A percentile compares a stretch with the other conserved stretches of the same genome.
Evolutionary conservation across 306 rosid species (phyloP).

Genomic region (Pachyrhizus erosus): DNA sequence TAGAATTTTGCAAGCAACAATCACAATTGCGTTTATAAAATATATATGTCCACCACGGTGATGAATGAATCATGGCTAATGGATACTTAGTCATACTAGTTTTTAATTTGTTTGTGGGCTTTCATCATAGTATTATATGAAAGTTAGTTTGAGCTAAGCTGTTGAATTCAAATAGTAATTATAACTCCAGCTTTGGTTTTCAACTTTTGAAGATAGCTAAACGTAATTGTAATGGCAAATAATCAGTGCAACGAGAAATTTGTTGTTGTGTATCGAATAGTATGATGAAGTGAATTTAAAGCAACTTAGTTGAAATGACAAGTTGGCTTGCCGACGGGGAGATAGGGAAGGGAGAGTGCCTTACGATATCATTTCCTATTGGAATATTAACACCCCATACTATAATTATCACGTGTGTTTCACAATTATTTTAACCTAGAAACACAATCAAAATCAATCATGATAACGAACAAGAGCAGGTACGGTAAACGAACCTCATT

Average conservation of each 20-base stretch:
- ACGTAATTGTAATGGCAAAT: conserved; percentile 40
- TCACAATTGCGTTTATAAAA: conserved; percentile 26
- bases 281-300: conserved; percentile 58
- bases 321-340: conserved; percentile 38
- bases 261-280: conserved; percentile 17
- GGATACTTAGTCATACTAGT: conserved; percentile 33
- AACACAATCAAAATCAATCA: conserved; percentile 16
- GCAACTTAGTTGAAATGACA: conserved; percentile 59
- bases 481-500: neutral
- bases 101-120: conserved; percentile 25
- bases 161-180: conserved; percentile 51
- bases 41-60: conserved; percentile 46
- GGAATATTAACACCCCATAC: conserved; percentile 41
- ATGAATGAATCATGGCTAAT: conserved; percentile 33
- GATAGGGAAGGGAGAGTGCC: conserved; percentile 46
- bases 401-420: conserved; percentile 46
- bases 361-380: conserved; percentile 49
- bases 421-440: conserved; percentile 39
- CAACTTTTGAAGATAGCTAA: conserved; percentile 28
- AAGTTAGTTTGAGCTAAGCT: conserved; percentile 49
- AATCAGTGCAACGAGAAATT: conserved; percentile 20
- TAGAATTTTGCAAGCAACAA: conserved; percentile 11
- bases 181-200: conserved; percentile 42
- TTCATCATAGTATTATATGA: conserved; percentile 18
- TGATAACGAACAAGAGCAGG: neutral